Conservation (phyloP, 768 basidiomycete species). For the Trametes meyenii region DNA sequence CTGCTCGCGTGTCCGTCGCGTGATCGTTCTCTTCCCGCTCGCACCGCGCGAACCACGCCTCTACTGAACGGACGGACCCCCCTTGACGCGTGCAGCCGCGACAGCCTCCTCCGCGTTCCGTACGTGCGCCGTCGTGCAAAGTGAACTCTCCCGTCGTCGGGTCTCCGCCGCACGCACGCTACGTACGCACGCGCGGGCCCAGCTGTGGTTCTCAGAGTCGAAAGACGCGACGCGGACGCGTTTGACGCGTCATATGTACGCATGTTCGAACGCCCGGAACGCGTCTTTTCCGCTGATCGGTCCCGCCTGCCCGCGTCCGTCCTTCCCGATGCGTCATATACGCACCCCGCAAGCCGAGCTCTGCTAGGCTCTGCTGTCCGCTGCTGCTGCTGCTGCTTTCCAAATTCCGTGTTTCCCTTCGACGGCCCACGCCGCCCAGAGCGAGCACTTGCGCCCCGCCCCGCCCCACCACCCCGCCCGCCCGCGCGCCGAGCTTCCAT, state of each 20-base stretch:
- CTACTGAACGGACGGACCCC: not conserved
- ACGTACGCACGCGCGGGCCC: too few relatives aligned
- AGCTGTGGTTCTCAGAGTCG: too few relatives aligned
- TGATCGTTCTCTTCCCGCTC: slow-evolving; percentile 4
- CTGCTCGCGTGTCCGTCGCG: slow-evolving; percentile 22
- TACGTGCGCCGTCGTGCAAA: too few relatives aligned
- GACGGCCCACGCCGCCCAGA: too few relatives aligned
- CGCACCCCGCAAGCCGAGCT: slow-evolving; percentile 8
- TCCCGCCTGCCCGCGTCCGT: slow-evolving; percentile 15
- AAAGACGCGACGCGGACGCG: not conserved
- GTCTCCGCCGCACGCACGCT: too few relatives aligned
- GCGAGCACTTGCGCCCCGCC: too few relatives aligned
- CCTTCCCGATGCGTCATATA: slow-evolving; percentile 13
- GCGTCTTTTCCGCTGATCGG: slow-evolving; percentile 25
- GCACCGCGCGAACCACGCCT: not conserved
- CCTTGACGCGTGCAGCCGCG: not conserved
- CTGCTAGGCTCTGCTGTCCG: too few relatives aligned
- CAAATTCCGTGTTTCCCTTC: too few relatives aligned
- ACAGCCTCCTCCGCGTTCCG: too few relatives aligned
- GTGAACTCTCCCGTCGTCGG: too few relatives aligned
- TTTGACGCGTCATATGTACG: slow-evolving; percentile 5
- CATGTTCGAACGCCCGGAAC: not conserved
- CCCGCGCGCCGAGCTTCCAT: slow-evolving; percentile 13
- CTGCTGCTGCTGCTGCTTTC: too few relatives aligned
- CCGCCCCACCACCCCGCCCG: too few relatives aligned